These are phyloP conservation scores for Spiromastix sp. DNA, from an alignment of 2,329 filamentous ascomycete species.

Conservation along the genomic window DNA sequence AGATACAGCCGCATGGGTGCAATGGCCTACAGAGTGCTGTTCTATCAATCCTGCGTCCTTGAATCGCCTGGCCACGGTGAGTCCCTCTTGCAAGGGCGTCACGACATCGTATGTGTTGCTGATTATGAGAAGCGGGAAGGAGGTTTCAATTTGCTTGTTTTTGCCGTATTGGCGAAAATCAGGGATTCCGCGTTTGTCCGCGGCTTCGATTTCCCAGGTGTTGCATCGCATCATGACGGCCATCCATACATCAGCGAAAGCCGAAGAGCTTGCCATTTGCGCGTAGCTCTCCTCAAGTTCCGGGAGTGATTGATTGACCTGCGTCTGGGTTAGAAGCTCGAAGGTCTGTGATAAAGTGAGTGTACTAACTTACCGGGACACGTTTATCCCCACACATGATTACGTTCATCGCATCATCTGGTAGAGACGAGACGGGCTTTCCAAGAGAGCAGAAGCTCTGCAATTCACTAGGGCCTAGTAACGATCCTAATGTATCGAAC, in stretches of 20 bases:
- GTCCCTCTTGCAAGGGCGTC: conserved; percentile 35
- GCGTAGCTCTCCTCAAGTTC: conserved; percentile 24
- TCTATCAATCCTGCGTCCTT: not conserved
- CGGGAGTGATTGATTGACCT: conserved; percentile 3
- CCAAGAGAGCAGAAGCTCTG: not conserved
- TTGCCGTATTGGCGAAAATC: conserved; percentile 25
- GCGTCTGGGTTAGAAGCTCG: no score
- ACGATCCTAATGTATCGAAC: not conserved
- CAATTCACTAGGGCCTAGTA: not conserved
- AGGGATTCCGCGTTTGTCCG: conserved; percentile 19
- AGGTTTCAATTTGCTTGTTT: conserved; percentile 31
- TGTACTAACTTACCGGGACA: not conserved
- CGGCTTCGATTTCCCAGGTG: conserved; percentile 24
- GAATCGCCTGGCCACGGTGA: not conserved
- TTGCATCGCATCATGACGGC: not conserved
- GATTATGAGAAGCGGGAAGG: conserved; percentile 44
- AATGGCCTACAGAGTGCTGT: not conserved
- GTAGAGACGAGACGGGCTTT: not conserved
- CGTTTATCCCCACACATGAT: not conserved
- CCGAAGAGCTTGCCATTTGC: conserved; percentile 13
- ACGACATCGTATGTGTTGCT: conserved; percentile 48
- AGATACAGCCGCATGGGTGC: not conserved
- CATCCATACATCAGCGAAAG: not conserved
- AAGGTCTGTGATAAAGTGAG: no score
- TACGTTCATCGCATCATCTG: not conserved